Percentiles rank a stretch among this genome's conserved stretches.
These are phyloP conservation scores for Berberis vulgaris DNA, from an alignment of 164 flowering plant species.

Conservation along the genomic window DNA sequence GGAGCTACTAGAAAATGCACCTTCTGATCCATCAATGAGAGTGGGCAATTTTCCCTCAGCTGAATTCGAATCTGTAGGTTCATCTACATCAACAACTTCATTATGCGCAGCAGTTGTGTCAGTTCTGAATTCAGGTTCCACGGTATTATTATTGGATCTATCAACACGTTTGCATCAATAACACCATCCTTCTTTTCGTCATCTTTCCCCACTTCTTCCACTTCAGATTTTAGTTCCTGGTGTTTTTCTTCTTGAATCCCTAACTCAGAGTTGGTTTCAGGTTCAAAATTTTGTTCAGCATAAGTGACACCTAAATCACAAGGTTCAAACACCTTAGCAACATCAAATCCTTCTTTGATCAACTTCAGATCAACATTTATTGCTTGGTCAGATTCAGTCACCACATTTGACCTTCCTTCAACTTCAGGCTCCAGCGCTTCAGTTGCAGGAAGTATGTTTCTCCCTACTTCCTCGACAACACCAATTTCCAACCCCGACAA, in stretches of 20 bases:
- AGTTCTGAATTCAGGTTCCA: constrained; percentile 14
- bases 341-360: constrained; percentile 6
- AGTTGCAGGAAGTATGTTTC: constrained; percentile 12
- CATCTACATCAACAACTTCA: constrained; percentile 10
- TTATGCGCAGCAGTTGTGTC: neutral
- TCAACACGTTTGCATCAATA: too few species aligned
- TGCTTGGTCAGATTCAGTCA: constrained; percentile 10
- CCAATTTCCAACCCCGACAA: constrained; percentile 11
- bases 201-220: neutral
- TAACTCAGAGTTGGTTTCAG: constrained; percentile 1
- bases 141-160: neutral
- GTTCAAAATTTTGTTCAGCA: neutral
- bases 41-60: too few species aligned
- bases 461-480: constrained; percentile 26
- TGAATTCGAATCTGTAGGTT: neutral
- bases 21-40: constrained; percentile 8
- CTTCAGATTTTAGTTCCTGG: constrained; percentile 4
- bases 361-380: constrained; percentile 2
- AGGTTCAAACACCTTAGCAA: constrained; percentile 7
- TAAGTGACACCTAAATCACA: neutral
- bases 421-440: constrained; percentile 11
- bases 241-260: constrained; percentile 9
- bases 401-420: constrained; percentile 12
- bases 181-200: too few species aligned
- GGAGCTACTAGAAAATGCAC: constrained; percentile 6